Base-by-base conservation (phyloP, 352 stramenopile species). In the Phytophthora cactorum region DNA sequence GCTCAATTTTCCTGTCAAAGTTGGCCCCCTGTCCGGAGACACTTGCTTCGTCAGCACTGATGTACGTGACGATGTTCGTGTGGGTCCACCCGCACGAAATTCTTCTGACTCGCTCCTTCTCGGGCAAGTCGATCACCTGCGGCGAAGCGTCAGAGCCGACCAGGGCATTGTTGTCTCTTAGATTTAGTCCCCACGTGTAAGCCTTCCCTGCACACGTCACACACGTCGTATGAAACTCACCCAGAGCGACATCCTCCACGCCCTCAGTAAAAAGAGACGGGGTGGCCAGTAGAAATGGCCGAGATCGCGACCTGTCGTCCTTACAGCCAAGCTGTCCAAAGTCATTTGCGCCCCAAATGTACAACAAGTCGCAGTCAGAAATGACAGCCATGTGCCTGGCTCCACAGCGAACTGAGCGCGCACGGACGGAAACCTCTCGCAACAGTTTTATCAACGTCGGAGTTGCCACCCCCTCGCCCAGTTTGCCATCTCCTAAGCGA, bases 341-440 rank as follows among this genome's bases (percentile, higher is more conserved):
- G 47, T 95, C 83, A 52, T 93, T 95, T 0, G 83, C 85, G 7
- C 87, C 87, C 84, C 87, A 93, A 22, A 89, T 69, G 61, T 91
- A 92, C n/a, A 95, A 53, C 46, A 89, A 56, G 49, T 92, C 82
- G 9, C 52, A 65, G 51, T 91, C 82, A 14, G 84, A 92, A 32
- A 94, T 68, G 9, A 90, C 57, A 2, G 84, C 82, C 28, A 88
- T 92, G 71, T 92, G 81, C 15, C 82, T 77, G 2, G 76, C 84
- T 2, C 86, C 86, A 54, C 86, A 94, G 17, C 81, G 81, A n/a
- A 92, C 74, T 9, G 65, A 66, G 4, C 86, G 81, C 0, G 65
- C 73, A 29, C 69, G 70, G 4, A 94, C 46, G 2, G 75, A 68
- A 6, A 74, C 67, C 15, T 86, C 68, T 39, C 75, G 74, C 3